These are phyloP conservation scores for Actinomortierella wolfii DNA, from an alignment of 371 early-diverging fungal species.

Conservation along the genomic window DNA sequence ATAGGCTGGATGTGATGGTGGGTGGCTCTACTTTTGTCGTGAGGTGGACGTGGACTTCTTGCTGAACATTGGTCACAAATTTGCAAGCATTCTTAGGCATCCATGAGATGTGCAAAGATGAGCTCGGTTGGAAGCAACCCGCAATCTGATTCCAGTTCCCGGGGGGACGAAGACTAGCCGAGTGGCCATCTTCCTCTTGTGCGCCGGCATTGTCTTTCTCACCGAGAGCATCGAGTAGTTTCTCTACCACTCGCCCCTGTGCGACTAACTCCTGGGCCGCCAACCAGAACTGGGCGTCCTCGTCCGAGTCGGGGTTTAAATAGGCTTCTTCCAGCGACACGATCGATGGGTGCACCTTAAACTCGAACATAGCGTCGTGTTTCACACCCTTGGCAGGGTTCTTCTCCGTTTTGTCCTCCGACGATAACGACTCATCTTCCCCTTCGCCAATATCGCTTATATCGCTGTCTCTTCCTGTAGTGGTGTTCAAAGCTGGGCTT, in stretches of 20 bases:
- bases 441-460: too few relatives aligned
- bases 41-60: constrained; percentile 25
- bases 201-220: neutral
- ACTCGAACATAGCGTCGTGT: constrained; percentile 9
- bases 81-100: constrained; percentile 12
- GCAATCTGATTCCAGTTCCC: constrained; percentile 10
- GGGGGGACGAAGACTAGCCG: too few relatives aligned
- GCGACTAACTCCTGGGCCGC: constrained; percentile 35
- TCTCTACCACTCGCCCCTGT: constrained; percentile 18
- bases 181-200: neutral
- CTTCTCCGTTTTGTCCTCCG: too few relatives aligned
- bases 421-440: too few relatives aligned
- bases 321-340: constrained; percentile 28
- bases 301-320: constrained; percentile 38
- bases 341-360: constrained; percentile 26
- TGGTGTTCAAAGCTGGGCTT: too few relatives aligned
- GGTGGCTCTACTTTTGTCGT: neutral
- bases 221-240: constrained; percentile 6
- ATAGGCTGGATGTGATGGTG: constrained; percentile 9
- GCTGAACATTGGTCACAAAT: constrained; percentile 29
- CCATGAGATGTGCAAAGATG: constrained; percentile 38
- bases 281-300: constrained; percentile 42
- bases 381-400: too few relatives aligned
- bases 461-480: too few relatives aligned
- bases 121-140: constrained; percentile 36